Evolutionary conservation across 1,139 yeast genomes (phyloP).

Genomic region (Kluyveromyces sp.): DNA sequence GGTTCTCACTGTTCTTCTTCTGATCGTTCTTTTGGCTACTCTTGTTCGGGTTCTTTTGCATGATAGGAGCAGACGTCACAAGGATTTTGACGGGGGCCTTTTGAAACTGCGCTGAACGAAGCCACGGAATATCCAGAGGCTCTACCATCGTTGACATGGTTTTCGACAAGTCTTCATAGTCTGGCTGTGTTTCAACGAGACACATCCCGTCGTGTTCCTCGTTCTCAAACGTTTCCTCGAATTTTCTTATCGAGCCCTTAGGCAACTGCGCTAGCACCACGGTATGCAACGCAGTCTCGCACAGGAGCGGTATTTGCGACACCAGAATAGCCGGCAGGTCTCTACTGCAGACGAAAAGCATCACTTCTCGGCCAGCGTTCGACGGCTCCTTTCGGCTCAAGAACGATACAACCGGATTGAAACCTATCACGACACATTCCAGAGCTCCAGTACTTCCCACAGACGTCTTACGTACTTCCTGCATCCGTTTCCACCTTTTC

Average conservation of each 20-base stretch:
- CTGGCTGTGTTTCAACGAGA: constrained; percentile 17
- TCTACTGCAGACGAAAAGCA: constrained; percentile 26
- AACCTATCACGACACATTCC: constrained; percentile 12
- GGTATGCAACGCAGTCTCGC: constrained; percentile 16
- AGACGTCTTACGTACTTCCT: constrained; percentile 15
- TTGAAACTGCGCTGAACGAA: constrained; percentile 17
- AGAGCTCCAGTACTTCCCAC: constrained; percentile 11
- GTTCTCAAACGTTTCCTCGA: constrained; percentile 7
- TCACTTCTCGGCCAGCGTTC: constrained; percentile 4
- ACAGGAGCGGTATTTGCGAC: constrained; percentile 26
- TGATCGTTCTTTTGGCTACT: too few relatives aligned
- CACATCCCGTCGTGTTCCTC: constrained; percentile 21
- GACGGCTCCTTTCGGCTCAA: constrained; percentile 10
- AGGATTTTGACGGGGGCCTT: constrained; percentile 13
- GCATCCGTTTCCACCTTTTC: constrained; percentile 4
- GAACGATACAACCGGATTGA: constrained; percentile 19
- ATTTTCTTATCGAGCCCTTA: constrained; percentile 15
- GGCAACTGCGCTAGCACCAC: constrained; percentile 28
- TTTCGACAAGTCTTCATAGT: constrained; percentile 15
- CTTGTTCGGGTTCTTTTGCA: constrained; percentile 5
- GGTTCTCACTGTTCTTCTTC: too few relatives aligned
- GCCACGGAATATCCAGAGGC: constrained; percentile 23
- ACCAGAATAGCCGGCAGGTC: constrained; percentile 24
- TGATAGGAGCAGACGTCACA: constrained; percentile 15
- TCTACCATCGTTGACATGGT: constrained; percentile 18